These are phyloP conservation scores for Nitzschia sp. DNA, from an alignment of 108 stramenopile species.

Conservation along the genomic window DNA sequence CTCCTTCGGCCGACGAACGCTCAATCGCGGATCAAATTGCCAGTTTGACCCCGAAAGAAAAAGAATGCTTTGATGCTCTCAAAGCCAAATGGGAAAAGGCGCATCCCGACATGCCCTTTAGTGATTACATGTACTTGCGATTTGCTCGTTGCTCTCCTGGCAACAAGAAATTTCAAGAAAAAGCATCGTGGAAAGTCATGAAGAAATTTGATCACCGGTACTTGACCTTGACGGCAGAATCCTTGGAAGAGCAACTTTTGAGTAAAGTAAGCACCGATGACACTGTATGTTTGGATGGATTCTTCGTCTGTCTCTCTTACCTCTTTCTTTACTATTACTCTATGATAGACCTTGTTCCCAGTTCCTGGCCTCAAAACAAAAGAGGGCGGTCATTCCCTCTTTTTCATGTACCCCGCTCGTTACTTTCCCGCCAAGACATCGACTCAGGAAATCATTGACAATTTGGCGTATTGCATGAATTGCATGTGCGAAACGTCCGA, in stretches of 20 bases:
- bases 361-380: slow-evolving; percentile 50
- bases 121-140: slow-evolving; percentile 42
- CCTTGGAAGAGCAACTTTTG: slow-evolving; percentile 29
- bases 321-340: neutral
- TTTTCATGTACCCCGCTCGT: slow-evolving; percentile 57
- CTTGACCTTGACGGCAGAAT: slow-evolving; percentile 23
- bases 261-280: slow-evolving; percentile 15
- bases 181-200: slow-evolving; percentile 46
- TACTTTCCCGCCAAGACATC: slow-evolving; percentile 52
- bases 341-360: slow-evolving; percentile 43
- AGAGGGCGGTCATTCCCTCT: slow-evolving; percentile 35
- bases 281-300: neutral
- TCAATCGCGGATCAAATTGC: slow-evolving; percentile 44
- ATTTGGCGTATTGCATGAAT: slow-evolving; percentile 50
- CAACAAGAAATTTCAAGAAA: slow-evolving; percentile 28
- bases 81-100: slow-evolving; percentile 30
- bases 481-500: slow-evolving; percentile 33
- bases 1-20: slow-evolving; percentile 25
- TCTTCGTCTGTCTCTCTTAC: too few species aligned
- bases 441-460: slow-evolving; percentile 48
- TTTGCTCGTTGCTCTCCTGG: slow-evolving; percentile 58
- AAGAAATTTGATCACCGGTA: slow-evolving; percentile 44
- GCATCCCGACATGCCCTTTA: slow-evolving; percentile 12
- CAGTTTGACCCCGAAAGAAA: slow-evolving; percentile 26
- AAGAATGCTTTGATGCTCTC: slow-evolving; percentile 33